Conservation (phyloP, 2,329 filamentous ascomycete genomes). For the Aureobasidium pullulans region DNA sequence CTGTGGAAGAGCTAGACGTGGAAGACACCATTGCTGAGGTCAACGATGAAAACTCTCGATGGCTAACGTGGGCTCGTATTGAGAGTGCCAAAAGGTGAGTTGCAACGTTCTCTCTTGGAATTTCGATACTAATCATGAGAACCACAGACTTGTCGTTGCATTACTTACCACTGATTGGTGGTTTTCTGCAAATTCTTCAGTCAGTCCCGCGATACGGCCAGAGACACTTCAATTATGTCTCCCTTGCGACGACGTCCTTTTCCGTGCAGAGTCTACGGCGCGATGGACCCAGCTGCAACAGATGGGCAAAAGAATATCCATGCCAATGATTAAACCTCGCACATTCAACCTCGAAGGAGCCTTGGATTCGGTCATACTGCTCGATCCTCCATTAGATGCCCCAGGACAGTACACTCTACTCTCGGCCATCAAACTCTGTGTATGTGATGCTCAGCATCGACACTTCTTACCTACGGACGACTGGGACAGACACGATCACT, state of each 20-base stretch:
- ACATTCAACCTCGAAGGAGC: constrained; percentile 16
- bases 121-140: background rate
- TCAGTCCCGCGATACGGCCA: constrained; percentile 14
- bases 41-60: constrained; percentile 37
- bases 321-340: constrained; percentile 15
- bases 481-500: constrained; percentile 15
- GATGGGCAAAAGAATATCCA: constrained; percentile 12
- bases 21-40: constrained; percentile 30
- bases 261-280: constrained; percentile 13
- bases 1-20: constrained; percentile 40
- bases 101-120: background rate
- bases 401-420: constrained; percentile 15
- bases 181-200: constrained; percentile 16
- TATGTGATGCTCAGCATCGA: constrained; percentile 17
- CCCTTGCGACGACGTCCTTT: constrained; percentile 15
- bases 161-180: constrained; percentile 17
- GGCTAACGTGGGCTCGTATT: constrained; percentile 47
- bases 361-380: constrained; percentile 15
- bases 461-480: constrained; percentile 16
- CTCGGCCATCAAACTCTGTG: constrained; percentile 16
- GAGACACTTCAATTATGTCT: constrained; percentile 16
- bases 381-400: constrained; percentile 15
- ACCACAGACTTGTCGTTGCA: constrained; percentile 11
- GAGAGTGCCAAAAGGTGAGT: constrained; percentile 42
- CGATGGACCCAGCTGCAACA: constrained; percentile 15